Percentiles rank a stretch among this genome's conserved stretches.
Conservation (phyloP, 352 stramenopile genomes). For the Globisporangium heterothallicum region DNA sequence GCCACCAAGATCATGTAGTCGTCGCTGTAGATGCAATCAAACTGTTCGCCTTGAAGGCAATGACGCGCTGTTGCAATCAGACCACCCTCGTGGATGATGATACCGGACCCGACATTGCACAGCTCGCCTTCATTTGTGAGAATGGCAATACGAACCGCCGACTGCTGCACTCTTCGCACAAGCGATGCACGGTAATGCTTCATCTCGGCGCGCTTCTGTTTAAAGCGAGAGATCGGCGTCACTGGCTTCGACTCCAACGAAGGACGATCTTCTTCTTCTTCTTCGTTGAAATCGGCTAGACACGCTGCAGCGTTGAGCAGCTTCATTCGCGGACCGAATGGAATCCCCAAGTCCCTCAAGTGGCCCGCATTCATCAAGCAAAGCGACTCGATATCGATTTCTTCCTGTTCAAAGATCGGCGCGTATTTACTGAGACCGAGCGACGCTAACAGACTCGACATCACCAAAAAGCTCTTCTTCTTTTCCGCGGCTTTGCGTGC, state of each 20-base stretch:
- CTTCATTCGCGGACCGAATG: constrained; percentile 81
- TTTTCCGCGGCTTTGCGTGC: constrained; percentile 78
- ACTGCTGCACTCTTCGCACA: constrained; percentile 82
- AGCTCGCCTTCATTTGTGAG: constrained; percentile 80
- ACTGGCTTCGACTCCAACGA: constrained; percentile 60
- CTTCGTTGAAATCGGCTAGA: constrained; percentile 79
- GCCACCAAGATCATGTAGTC: constrained; percentile 86
- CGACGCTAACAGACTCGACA: constrained; percentile 74
- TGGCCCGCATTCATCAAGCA: constrained; percentile 86
- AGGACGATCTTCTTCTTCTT: constrained; percentile 62
- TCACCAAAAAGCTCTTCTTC: constrained; percentile 87
- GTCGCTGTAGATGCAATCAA: constrained; percentile 84
- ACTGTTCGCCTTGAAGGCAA: constrained; percentile 79
- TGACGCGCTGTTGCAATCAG: constrained; percentile 77
- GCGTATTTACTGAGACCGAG: constrained; percentile 82
- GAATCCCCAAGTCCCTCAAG: constrained; percentile 76
- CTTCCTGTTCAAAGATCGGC: constrained; percentile 81
- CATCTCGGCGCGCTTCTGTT: constrained; percentile 76
- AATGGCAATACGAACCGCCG: constrained; percentile 79
- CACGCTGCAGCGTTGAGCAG: constrained; percentile 77
- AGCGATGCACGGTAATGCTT: constrained; percentile 83
- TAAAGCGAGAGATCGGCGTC: constrained; percentile 73
- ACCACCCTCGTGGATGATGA: constrained; percentile 79
- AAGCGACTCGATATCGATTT: constrained; percentile 85
- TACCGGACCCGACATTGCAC: constrained; percentile 82